phyloP scores from a whole-genome alignment of 2,329 filamentous ascomycete species.

The Cordyceps sp. region DNA sequence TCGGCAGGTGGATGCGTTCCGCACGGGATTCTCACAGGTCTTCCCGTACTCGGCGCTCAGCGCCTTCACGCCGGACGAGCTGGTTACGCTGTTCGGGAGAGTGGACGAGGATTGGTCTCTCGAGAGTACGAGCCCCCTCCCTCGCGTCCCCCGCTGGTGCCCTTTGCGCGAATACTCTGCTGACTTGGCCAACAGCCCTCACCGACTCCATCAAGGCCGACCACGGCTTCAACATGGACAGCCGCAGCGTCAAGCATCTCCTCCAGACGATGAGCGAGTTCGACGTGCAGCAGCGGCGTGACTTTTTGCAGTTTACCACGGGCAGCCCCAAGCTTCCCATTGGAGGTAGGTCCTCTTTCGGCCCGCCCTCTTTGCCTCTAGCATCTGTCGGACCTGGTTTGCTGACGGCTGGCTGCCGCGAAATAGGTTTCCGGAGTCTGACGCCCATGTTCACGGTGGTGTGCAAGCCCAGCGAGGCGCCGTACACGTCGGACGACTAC shows the following conservation, averaged over 20 bases:
- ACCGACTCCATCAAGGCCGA: conserved; percentile 98
- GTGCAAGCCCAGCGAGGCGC: conserved; percentile 93
- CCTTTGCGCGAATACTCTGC: background rate
- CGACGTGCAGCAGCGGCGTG: conserved; percentile 55
- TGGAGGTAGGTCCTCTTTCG: conserved; percentile 80
- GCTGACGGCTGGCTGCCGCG: conserved; percentile 13
- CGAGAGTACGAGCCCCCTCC: conserved; percentile 53
- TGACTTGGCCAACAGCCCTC: conserved; percentile 41
- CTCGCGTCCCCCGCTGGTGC: no score
- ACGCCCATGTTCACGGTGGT: conserved; percentile 99
- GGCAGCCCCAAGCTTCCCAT: conserved; percentile 97
- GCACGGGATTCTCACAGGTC: conserved; percentile 79
- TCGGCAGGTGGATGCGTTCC: conserved; percentile 81
- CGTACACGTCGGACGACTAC: conserved; percentile 89
- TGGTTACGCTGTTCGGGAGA: conserved; percentile 86
- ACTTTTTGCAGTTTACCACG: conserved; percentile 95
- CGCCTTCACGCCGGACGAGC: conserved; percentile 86
- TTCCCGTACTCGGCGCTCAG: conserved; percentile 88
- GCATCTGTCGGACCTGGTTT: background rate
- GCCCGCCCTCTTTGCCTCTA: no score
- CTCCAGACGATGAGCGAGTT: conserved; percentile 91
- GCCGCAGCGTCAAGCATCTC: conserved; percentile 83
- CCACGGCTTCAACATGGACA: conserved; percentile 97
- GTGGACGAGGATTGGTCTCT: conserved; percentile 95
- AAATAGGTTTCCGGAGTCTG: conserved; percentile 78